These are phyloP conservation scores for Omphalea diandra DNA, from an alignment of 441 rosid genomes.

Conservation along the genomic window DNA sequence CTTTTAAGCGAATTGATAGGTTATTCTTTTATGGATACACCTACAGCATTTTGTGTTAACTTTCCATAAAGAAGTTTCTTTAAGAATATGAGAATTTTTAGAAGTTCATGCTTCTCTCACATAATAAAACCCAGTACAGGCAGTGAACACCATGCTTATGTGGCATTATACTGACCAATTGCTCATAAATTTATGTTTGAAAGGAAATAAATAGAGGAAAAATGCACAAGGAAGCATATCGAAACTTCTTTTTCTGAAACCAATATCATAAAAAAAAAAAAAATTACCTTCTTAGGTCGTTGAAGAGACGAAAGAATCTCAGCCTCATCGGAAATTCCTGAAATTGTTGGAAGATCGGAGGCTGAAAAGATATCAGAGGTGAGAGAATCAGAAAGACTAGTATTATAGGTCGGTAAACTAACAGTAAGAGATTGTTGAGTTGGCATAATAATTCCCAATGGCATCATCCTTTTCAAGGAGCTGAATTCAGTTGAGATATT, in stretches of 20 bases:
- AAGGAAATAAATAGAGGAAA: background rate
- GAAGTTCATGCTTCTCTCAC: background rate
- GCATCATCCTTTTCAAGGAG: constrained; percentile 99
- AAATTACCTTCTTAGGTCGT: constrained; percentile 96
- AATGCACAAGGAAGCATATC: constrained; percentile 2
- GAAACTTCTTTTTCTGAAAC: constrained; percentile 8
- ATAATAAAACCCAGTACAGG: background rate
- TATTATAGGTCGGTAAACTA: constrained; percentile 68
- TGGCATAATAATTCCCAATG: constrained; percentile 91
- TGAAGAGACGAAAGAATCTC: constrained; percentile 99
- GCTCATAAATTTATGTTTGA: background rate
- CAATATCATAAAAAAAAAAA: constrained; percentile 17
- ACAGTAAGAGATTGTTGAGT: constrained; percentile 93
- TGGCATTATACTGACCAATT: constrained; percentile 7
- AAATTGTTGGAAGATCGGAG: constrained; percentile 87
- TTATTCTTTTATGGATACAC: background rate
- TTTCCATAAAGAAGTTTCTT: background rate
- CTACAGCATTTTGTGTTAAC: constrained; percentile 3
- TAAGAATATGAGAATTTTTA: background rate
- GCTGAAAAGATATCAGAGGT: constrained; percentile 73
- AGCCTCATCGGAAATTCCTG: constrained; percentile 92
- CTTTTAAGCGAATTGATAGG: constrained; percentile 5
- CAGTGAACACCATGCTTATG: background rate
- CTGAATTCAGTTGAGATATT: constrained; percentile 96
- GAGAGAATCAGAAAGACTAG: constrained; percentile 44